Evolutionary conservation across 2,329 filamentous ascomycete genomes (phyloP), one percentile per base, ranked within the genome.

Genomic region (Xylariales sp.): DNA sequence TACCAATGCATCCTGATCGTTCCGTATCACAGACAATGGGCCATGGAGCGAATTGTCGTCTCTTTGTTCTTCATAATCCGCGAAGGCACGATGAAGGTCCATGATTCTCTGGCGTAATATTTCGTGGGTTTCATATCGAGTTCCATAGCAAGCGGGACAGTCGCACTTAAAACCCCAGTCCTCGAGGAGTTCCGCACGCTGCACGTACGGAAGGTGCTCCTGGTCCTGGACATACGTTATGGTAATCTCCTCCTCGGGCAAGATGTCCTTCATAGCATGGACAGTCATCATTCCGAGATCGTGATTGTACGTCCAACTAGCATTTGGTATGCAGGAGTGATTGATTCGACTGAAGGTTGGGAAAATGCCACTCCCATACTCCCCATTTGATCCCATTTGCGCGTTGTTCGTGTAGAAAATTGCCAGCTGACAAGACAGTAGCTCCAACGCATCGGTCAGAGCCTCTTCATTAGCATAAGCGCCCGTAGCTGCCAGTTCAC

Each of bases 311-410:
- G 52, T 56, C 14, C 48, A 51, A 34, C 54, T 50, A n/a, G 51
- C 43, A 29, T 53, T 54, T 9, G 53, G 53, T 10, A 54, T 31
- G 33, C 53, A 56, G 4, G 47, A 48, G 40, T 54, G 53, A 31
- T 56, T 56, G n/a, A 56, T 43, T 11, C 53, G 40, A 2, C 49
- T 46, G 12, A 51, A 50, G 5, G 29, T 32, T 1, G 42, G 43
- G 32, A 54, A 56, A 4, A 56, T 15, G 14, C 9, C 29, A 14
- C 29, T 8, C 8, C 24, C 24, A 8, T 8, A 27, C 24, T 27
- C 24, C 8, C 24, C n/a, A n/a, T n/a, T 8, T 27, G 24, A 27
- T 27, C 8, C 24, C 7, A 27, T 8, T 27, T 27, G 24, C 24
- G 24, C n/a, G 24, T n/a, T 8, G 24, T 27, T 27, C 8, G 24